Evolutionary conservation across 805 yeast genomes (phyloP), one percentile per base, ranked within the genome.

Genomic region (Suhomyces kilbournensis): DNA sequence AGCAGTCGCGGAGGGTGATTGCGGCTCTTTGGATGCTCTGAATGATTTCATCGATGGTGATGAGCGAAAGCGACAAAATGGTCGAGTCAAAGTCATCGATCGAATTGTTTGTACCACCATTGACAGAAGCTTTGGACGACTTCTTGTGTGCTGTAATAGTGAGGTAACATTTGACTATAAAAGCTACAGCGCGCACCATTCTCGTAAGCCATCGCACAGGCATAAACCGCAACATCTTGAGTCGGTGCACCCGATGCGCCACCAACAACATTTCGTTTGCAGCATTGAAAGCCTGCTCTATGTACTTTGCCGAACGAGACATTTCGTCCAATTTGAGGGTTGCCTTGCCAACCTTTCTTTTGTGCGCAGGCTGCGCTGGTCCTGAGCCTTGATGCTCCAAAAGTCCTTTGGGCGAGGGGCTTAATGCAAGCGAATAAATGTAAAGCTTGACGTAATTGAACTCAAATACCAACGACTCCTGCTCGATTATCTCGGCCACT

Each of bases 201-300:
- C 96, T 77, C 0, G 89, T 86, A 6, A 88, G 84, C 96, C 97
- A 91, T 56, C 97, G 75, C n/a, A 90, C 91, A 1, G 98, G 97
- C 85, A 91, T 90, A 63, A 78, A 86, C 52, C 83, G 76, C 50
- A 90, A 70, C 75, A 86, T 70, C 53, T 79, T 81, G 53, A 86
- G 69, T 55, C 76, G 76, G 60, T 86, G 89, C 5, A 90, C 83
- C 39, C 94, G 70, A 51, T 81, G 82, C 3, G 92, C 88, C 4
- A 87, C 85, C 22, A 80, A 77, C 25, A 92, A 70, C 60, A 89
- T 81, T 63, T 88, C 96, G 60, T 85, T 84, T 1, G 97, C 97
- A 0, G 97, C 86, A 53, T 77, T 82, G 58, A 86, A 89, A 0
- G 97, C 97, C 51, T 84, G 75, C 54, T 85, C 91, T 23, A 90